A percentile compares a stretch with the other conserved stretches of the same genome.
Evolutionary conservation across 257 asterid species (phyloP).

Genomic region (Misopates orontium): DNA sequence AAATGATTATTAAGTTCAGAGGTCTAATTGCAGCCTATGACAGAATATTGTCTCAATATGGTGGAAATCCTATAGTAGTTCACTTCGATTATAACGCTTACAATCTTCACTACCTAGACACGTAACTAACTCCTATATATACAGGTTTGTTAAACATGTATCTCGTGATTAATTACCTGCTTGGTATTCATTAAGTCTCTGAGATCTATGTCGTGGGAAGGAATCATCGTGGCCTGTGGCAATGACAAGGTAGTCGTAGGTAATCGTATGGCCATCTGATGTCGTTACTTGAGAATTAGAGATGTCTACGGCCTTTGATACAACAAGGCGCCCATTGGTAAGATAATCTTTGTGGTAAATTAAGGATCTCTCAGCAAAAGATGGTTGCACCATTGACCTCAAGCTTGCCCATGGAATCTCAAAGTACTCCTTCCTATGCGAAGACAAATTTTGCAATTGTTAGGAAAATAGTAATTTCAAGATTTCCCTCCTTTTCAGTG

Average conservation of each 20-base stretch:
- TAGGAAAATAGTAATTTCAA: not conserved
- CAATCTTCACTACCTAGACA: too few relatives aligned
- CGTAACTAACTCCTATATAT: too few relatives aligned
- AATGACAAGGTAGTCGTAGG: constrained; percentile 75
- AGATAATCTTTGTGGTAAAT: constrained; percentile 85
- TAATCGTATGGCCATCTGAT: constrained; percentile 52
- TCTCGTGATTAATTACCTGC: constrained; percentile 40
- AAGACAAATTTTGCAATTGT: not conserved
- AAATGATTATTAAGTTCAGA: too few relatives aligned
- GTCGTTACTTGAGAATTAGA: constrained; percentile 62
- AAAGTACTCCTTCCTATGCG: constrained; percentile 77
- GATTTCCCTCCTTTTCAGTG: too few relatives aligned
- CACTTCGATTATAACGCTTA: too few relatives aligned
- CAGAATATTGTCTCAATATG: too few relatives aligned
- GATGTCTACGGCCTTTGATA: constrained; percentile 59
- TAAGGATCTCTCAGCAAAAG: constrained; percentile 66
- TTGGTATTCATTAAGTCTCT: constrained; percentile 51
- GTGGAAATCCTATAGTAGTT: too few relatives aligned
- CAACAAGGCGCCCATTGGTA: constrained; percentile 61
- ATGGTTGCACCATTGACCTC: constrained; percentile 80
- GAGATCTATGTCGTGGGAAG: constrained; percentile 47
- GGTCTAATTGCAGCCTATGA: too few relatives aligned
- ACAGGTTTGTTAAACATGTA: not conserved
- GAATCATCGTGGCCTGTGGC: constrained; percentile 78
- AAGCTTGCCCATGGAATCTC: constrained; percentile 90